Evolutionary conservation across 2,329 filamentous ascomycete genomes (phyloP), one percentile per base, ranked within the genome.

Genomic region (Ophiostoma sp.): DNA sequence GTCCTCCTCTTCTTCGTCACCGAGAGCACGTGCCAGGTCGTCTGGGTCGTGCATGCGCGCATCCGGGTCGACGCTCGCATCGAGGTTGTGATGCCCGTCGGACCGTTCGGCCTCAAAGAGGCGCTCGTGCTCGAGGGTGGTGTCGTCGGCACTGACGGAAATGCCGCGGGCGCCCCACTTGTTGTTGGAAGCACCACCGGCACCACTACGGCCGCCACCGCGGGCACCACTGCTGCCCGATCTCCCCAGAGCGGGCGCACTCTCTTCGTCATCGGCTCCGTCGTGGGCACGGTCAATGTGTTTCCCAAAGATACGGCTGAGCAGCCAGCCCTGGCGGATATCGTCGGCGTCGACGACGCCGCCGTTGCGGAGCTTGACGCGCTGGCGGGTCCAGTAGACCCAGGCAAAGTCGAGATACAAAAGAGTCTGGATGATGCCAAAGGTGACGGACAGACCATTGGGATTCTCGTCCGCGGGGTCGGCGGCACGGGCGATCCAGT

Each of bases 371-470:
- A 98, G 90, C 90, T 98, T 98, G 79, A 98, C 94, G 73, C 95
- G 90, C 84, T 98, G 95, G 76, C 95, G 89, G 12, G 92, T 93
- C 84, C 93, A 98, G 85, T 98, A 98, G 1, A 98, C 94, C 94
- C 95, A 98, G 48, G 94, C 94, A 80, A 98, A 98, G 82, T 98
- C 95, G 77, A 95, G 81, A 82, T 98, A 98, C 59, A 98, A 89
- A 0, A 92, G 90, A 0, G 94, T 98, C 84, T 98, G 95, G 33
- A 98, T 85, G 74, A 97, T 84, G 72, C 95, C 95, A 79, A 97
- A 98, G 75, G 97, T 88, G 80, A 96, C 89, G 8, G 93, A 91
- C 11, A 95, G 89, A 3, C 89, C 86, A 78, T 95, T 91, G 75
- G 90, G 84, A 57, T 84, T 81, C 77, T 89, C 87, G 39, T 85